Evolutionary conservation across 805 yeast genomes (phyloP).

Genomic region (Saccharomycopsis fibuligera): DNA sequence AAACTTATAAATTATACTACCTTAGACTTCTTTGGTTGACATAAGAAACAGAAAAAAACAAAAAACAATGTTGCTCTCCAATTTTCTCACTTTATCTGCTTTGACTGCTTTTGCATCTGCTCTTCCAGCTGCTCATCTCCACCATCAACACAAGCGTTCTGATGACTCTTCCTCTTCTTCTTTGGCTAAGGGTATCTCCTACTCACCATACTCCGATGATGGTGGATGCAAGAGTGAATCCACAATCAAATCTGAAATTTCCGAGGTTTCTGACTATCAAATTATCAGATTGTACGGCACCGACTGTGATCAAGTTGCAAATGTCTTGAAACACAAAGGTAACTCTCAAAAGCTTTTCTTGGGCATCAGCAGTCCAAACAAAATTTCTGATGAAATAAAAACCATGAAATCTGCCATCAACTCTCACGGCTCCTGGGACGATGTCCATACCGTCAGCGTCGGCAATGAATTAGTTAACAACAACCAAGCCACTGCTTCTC

Average conservation of each 20-base stretch:
- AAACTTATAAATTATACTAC: too few relatives aligned
- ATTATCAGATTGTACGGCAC: constrained; percentile 79
- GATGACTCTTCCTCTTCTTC: constrained; percentile 33
- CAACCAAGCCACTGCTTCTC: constrained; percentile 67
- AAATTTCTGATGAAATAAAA: constrained; percentile 47
- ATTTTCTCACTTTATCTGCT: constrained; percentile 3
- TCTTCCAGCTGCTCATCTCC: constrained; percentile 29
- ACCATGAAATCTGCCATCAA: constrained; percentile 54
- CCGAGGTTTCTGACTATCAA: constrained; percentile 43
- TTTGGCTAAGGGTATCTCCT: constrained; percentile 67
- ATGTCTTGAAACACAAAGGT: constrained; percentile 62
- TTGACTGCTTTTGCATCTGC: constrained; percentile 30
- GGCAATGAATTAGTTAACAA: constrained; percentile 96
- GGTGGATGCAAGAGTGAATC: constrained; percentile 63
- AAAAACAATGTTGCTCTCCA: constrained; percentile 7
- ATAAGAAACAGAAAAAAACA: too few relatives aligned
- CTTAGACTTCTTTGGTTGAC: too few relatives aligned
- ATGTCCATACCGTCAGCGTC: constrained; percentile 68
- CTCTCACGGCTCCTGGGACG: constrained; percentile 69
- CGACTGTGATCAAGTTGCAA: constrained; percentile 75
- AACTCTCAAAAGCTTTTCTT: constrained; percentile 62
- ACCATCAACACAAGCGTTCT: constrained; percentile 23
- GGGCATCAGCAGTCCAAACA: constrained; percentile 60
- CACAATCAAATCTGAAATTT: constrained; percentile 55
- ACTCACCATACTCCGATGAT: constrained; percentile 66